Conservation (phyloP, 2,329 filamentous ascomycete species). For the Diaporthe batatas region DNA sequence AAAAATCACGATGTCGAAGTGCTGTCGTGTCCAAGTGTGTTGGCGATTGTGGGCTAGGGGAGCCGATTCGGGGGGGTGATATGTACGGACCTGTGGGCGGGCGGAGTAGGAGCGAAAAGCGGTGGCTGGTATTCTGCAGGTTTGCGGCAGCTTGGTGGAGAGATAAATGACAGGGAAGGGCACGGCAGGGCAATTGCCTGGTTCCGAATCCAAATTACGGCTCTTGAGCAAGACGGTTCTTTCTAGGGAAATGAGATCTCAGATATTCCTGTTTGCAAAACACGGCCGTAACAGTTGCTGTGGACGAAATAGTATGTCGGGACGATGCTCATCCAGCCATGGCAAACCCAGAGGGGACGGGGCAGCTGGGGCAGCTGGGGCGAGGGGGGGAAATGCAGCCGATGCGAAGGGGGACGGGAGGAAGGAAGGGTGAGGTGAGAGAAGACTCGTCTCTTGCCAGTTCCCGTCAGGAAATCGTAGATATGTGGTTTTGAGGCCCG, state of each 20-base stretch:
- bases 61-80: slow-evolving; percentile 34
- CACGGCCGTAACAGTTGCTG: not conserved
- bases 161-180: slow-evolving; percentile 12
- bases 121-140: slow-evolving; percentile 39
- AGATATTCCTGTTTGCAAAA: slow-evolving; percentile 27
- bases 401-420: not conserved
- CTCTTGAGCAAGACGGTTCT: not conserved
- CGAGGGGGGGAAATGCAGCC: not conserved
- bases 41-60: slow-evolving; percentile 25
- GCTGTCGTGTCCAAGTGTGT: slow-evolving; percentile 35
- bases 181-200: slow-evolving; percentile 13
- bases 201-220: slow-evolving; percentile 9
- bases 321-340: slow-evolving; percentile 30
- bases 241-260: slow-evolving; percentile 33
- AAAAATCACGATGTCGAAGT: slow-evolving; percentile 29
- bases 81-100: slow-evolving; percentile 32
- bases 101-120: slow-evolving; percentile 33
- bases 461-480: slow-evolving; percentile 20
- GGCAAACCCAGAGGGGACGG: not conserved
- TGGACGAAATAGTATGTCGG: slow-evolving; percentile 33
- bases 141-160: slow-evolving; percentile 28
- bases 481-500: slow-evolving; percentile 29
- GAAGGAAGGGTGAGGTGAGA: slow-evolving; percentile 27
- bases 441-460: not conserved
- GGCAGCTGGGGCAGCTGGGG: not conserved